Conservation (phyloP, 768 basidiomycete genomes). For the Pluteus cervinus region DNA sequence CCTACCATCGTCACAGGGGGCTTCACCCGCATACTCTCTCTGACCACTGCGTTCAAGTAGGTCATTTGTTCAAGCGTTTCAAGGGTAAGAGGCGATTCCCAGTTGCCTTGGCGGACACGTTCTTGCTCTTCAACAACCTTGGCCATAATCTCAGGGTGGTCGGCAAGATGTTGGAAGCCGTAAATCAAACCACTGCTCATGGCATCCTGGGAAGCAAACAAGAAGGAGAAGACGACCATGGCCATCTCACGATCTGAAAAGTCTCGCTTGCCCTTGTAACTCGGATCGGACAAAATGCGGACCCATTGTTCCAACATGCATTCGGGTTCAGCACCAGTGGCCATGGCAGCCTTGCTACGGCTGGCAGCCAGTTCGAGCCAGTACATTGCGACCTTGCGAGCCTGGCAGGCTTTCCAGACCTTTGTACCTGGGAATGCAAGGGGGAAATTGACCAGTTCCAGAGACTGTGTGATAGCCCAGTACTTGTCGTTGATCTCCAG, state of each 20-base stretch:
- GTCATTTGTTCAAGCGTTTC: slow-evolving; percentile 91
- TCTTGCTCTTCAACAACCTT: slow-evolving; percentile 93
- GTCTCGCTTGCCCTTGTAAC: slow-evolving; percentile 73
- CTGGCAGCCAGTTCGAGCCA: slow-evolving; percentile 77
- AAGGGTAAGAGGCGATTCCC: slow-evolving; percentile 71
- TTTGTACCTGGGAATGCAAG: slow-evolving; percentile 94
- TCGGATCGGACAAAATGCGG: slow-evolving; percentile 56
- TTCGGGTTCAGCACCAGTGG: slow-evolving; percentile 68
- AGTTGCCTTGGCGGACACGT: slow-evolving; percentile 71
- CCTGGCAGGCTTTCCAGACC: slow-evolving; percentile 88
- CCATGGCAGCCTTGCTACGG: slow-evolving; percentile 78
- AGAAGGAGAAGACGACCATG: slow-evolving; percentile 93
- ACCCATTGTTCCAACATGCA: slow-evolving; percentile 97
- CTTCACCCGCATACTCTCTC: slow-evolving; percentile 86
- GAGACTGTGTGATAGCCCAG: slow-evolving; percentile 91
- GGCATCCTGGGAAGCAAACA: slow-evolving; percentile 95
- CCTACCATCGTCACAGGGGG: slow-evolving; percentile 95
- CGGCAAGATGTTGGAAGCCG: slow-evolving; percentile 93
- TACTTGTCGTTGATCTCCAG: slow-evolving; percentile 87
- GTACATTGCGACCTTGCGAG: slow-evolving; percentile 78
- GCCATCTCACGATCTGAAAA: slow-evolving; percentile 95
- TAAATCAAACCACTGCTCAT: slow-evolving; percentile 97
- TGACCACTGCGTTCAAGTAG: slow-evolving; percentile 88
- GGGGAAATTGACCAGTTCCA: slow-evolving; percentile 99
- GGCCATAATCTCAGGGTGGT: slow-evolving; percentile 80